phyloP scores from a whole-genome alignment of 805 yeast genomes.

The Candida boidinii region DNA sequence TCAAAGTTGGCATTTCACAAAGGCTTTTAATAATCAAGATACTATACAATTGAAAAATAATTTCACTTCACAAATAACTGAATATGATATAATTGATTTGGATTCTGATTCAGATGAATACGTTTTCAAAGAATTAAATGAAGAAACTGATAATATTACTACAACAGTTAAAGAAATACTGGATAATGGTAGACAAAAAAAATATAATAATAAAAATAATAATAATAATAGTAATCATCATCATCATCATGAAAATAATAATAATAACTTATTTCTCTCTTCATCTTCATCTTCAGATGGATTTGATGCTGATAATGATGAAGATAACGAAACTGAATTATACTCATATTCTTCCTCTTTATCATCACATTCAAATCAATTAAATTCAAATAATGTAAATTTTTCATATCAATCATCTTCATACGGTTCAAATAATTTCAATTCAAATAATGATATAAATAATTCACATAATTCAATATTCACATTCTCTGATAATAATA shows the following conservation, averaged over 20 bases:
- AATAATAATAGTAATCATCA: neutral
- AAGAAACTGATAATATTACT: conserved; percentile 1
- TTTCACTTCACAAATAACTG: neutral
- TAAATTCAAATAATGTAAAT: neutral
- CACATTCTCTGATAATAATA: neutral
- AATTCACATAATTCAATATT: neutral
- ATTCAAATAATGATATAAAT: neutral
- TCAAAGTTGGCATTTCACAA: neutral
- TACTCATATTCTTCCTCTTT: conserved; percentile 7
- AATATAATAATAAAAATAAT: conserved; percentile 1
- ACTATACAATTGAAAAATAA: neutral
- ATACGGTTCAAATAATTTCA: neutral
- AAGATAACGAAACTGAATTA: conserved; percentile 4
- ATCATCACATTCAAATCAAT: conserved; percentile 10
- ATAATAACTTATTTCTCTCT: neutral
- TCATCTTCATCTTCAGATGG: neutral
- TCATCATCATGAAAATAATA: neutral
- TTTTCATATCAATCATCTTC: neutral
- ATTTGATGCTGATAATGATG: conserved; percentile 9
- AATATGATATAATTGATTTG: conserved; percentile 25
- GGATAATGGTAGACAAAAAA: no score
- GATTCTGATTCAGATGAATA: conserved; percentile 35
- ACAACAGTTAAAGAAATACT: no score
- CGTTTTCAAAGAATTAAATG: conserved; percentile 14
- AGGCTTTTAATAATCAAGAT: neutral